phyloP scores from a whole-genome alignment of 2,329 filamentous ascomycete species.

The Aspergillus alliaceus region DNA sequence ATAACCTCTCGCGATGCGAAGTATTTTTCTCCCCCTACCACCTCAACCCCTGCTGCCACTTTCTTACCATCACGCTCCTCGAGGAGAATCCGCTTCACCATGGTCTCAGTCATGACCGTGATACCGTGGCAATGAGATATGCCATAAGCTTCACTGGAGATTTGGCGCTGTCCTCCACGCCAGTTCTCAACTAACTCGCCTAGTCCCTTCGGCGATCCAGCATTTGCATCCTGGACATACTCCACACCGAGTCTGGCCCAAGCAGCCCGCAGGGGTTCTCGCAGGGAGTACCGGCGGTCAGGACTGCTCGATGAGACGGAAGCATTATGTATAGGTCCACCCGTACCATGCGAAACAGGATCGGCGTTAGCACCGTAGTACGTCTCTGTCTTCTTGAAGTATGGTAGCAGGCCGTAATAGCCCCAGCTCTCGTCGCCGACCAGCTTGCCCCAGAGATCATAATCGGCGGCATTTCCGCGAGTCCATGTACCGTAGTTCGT shows the following conservation, averaged over 20 bases:
- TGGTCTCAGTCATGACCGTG: constrained; percentile 22
- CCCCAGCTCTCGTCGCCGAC: constrained; percentile 47
- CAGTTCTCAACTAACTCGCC: constrained; percentile 32
- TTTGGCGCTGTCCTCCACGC: constrained; percentile 24
- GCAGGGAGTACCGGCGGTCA: constrained; percentile 40
- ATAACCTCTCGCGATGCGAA: constrained; percentile 34
- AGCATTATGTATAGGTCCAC: constrained; percentile 27
- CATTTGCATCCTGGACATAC: constrained; percentile 25
- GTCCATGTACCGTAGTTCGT: constrained; percentile 47
- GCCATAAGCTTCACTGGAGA: constrained; percentile 25
- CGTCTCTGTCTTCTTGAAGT: constrained; percentile 44
- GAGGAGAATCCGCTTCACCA: constrained; percentile 13
- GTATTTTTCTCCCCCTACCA: constrained; percentile 22
- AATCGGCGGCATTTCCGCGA: constrained; percentile 47
- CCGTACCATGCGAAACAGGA: constrained; percentile 24
- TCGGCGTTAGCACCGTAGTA: constrained; percentile 23
- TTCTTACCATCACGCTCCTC: constrained; percentile 13
- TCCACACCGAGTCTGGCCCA: constrained; percentile 39
- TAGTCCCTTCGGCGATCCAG: constrained; percentile 29
- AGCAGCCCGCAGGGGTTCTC: constrained; percentile 33
- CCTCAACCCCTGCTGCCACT: constrained; percentile 24
- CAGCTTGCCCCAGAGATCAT: constrained; percentile 47
- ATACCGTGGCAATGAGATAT: constrained; percentile 11
- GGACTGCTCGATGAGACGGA: constrained; percentile 17
- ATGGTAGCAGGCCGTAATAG: constrained; percentile 49